phyloP scores from a whole-genome alignment of 2,329 filamentous ascomycete species.

The Aspergillus tubingensis region DNA sequence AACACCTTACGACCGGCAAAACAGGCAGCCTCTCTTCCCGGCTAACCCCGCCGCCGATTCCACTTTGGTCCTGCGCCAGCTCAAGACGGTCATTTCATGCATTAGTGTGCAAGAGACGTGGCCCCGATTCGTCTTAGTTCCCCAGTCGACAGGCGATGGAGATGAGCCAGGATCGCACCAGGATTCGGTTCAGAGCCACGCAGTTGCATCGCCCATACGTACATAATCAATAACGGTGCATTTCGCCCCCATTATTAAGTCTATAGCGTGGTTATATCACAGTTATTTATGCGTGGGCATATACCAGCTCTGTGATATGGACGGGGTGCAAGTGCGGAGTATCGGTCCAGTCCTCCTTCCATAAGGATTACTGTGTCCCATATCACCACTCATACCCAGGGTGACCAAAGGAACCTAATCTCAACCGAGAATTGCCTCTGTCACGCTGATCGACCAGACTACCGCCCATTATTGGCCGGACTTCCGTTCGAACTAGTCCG shows the following conservation, averaged over 20 bases:
- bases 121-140: slow-evolving; percentile 11
- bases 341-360: too few species aligned
- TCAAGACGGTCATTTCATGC: slow-evolving; percentile 18
- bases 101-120: slow-evolving; percentile 16
- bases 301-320: too few species aligned
- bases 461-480: background rate
- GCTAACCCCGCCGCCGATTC: background rate
- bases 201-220: background rate
- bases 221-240: background rate
- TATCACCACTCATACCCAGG: background rate
- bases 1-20: background rate
- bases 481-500: background rate
- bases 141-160: background rate
- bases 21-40: background rate
- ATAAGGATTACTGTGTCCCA: too few species aligned
- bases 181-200: background rate
- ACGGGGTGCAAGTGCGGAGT: too few species aligned
- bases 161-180: slow-evolving; percentile 1
- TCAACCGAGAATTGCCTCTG: background rate
- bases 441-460: background rate
- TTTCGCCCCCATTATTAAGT: background rate
- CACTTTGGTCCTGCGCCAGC: background rate
- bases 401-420: background rate
- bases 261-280: background rate
- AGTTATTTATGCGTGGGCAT: too few species aligned